Percentiles rank a stretch among this genome's conserved stretches.
Evolutionary conservation across 257 asterid genomes (phyloP).

Genomic region (Gentiana dahurica): DNA sequence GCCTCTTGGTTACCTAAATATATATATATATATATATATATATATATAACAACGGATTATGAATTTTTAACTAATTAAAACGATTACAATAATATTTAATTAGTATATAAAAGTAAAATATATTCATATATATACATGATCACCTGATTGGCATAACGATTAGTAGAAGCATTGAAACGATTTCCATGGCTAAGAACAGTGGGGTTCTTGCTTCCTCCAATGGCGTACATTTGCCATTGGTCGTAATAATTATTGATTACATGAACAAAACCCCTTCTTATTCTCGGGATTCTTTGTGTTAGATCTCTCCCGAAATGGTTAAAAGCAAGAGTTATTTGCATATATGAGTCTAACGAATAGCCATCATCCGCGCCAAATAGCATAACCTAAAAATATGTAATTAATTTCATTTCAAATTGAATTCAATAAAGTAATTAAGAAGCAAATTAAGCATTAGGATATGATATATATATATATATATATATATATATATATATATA

Average conservation of each 20-base stretch:
- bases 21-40: too few relatives aligned
- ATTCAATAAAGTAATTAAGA: not conserved
- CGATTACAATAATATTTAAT: too few relatives aligned
- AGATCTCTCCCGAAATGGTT: conserved; percentile 28
- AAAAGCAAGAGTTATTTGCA: conserved; percentile 26
- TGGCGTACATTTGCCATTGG: conserved; percentile 30
- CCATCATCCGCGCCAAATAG: conserved; percentile 24
- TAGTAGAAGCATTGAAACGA: conserved; percentile 37
- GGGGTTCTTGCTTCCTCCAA: conserved; percentile 29
- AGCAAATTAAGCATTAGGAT: not conserved
- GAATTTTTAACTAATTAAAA: too few relatives aligned
- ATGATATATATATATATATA: not conserved
- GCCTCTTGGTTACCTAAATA: conserved; percentile 68
- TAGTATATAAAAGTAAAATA: too few relatives aligned
- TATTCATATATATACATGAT: not conserved
- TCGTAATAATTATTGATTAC: conserved; percentile 25
- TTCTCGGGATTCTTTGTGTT: conserved; percentile 29
- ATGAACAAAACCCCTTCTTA: conserved; percentile 27
- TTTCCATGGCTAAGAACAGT: conserved; percentile 32
- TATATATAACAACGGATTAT: too few relatives aligned
- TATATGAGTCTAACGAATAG: conserved; percentile 10
- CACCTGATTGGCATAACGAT: conserved; percentile 54
- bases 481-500: too few relatives aligned
- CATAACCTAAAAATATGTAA: conserved; percentile 15
- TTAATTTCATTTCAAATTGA: not conserved